Evolutionary conservation across 192 early-diverging fungal genomes (phyloP).

Genomic region (Coemansia reversa): DNA sequence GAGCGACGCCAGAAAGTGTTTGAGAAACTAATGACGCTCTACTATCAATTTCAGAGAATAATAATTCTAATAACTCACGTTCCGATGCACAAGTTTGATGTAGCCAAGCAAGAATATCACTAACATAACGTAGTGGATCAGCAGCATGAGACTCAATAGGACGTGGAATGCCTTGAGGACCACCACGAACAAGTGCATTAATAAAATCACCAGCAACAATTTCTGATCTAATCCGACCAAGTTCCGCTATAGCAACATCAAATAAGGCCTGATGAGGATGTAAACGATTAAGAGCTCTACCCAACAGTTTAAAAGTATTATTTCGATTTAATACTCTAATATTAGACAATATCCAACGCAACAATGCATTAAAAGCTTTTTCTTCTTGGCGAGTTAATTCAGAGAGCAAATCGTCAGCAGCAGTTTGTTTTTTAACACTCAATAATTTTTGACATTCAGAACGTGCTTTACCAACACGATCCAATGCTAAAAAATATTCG

Average conservation of each 20-base stretch:
- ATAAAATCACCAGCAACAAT: slow-evolving; percentile 31
- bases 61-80: slow-evolving; percentile 76
- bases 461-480: slow-evolving; percentile 9
- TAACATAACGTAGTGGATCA: slow-evolving; percentile 88
- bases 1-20: slow-evolving; percentile 26
- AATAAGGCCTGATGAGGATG: slow-evolving; percentile 24
- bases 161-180: slow-evolving; percentile 47
- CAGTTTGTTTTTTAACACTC: slow-evolving; percentile 14
- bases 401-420: slow-evolving; percentile 19
- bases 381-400: slow-evolving; percentile 32
- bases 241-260: slow-evolving; percentile 17
- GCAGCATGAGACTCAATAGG: slow-evolving; percentile 93
- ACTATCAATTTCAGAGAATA: slow-evolving; percentile 5
- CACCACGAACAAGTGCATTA: slow-evolving; percentile 27
- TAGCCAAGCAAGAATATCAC: slow-evolving; percentile 96
- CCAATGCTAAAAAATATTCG: slow-evolving; percentile 24
- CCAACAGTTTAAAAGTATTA: too few species aligned
- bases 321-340: slow-evolving; percentile 24
- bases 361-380: slow-evolving; percentile 15
- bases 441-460: slow-evolving; percentile 32
- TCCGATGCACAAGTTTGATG: slow-evolving; percentile 90
- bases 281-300: slow-evolving; percentile 34
- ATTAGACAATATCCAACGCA: slow-evolving; percentile 33
- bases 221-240: slow-evolving; percentile 21
- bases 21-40: slow-evolving; percentile 12